These are phyloP conservation scores for Boletellus emodensis DNA, from an alignment of 768 basidiomycete species.

Conservation along the genomic window DNA sequence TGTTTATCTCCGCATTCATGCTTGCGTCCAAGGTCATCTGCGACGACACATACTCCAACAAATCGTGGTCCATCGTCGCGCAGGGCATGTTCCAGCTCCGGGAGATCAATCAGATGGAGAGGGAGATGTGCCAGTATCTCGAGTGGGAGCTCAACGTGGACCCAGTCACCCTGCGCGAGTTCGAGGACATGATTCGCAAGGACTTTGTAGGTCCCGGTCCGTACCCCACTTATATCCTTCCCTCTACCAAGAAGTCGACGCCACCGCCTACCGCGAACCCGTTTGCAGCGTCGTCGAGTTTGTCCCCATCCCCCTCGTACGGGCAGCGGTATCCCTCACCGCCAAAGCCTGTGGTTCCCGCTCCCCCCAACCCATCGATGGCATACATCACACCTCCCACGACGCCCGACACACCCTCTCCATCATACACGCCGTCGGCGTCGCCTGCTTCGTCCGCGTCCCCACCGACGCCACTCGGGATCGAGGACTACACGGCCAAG, in stretches of 20 bases:
- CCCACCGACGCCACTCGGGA: conserved; percentile 53
- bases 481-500: conserved; percentile 48
- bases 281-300: conserved; percentile 30
- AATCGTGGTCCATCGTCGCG: conserved; percentile 87
- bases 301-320: conserved; percentile 27
- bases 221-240: conserved; percentile 61
- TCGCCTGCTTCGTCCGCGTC: conserved; percentile 62
- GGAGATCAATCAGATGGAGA: conserved; percentile 80
- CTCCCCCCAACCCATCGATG: conserved; percentile 9
- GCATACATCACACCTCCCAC: conserved; percentile 29
- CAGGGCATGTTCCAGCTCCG: conserved; percentile 77
- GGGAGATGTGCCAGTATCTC: conserved; percentile 81
- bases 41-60: conserved; percentile 92
- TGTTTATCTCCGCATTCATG: conserved; percentile 75
- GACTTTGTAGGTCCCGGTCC: conserved; percentile 57
- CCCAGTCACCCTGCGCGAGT: conserved; percentile 52
- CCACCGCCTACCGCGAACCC: conserved; percentile 33
- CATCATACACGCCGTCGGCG: conserved; percentile 46
- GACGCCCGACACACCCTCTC: conserved; percentile 53
- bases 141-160: conserved; percentile 90
- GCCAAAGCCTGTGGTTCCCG: conserved; percentile 24
- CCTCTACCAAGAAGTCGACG: conserved; percentile 59
- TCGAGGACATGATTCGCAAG: conserved; percentile 54
- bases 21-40: conserved; percentile 78
- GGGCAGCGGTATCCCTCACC: conserved; percentile 31